These are phyloP conservation scores for Aureobasidium uvarum DNA, from an alignment of 2,329 filamentous ascomycete species.

Conservation along the genomic window DNA sequence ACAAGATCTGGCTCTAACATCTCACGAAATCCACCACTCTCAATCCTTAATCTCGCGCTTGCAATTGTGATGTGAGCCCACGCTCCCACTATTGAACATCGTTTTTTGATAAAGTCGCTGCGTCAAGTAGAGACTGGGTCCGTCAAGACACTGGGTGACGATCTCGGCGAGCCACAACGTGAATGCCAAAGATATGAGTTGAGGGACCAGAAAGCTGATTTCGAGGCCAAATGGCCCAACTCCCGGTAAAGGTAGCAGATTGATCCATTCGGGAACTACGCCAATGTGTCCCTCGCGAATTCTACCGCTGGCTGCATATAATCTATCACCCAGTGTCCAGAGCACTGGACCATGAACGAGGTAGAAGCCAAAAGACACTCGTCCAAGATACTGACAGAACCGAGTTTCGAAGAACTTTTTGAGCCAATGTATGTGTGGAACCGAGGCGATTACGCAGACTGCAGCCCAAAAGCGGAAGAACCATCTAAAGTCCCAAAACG, in stretches of 20 bases:
- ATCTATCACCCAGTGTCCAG: conserved; percentile 56
- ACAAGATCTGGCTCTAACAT: too few relatives aligned
- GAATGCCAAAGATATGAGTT: conserved; percentile 57
- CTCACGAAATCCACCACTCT: too few relatives aligned
- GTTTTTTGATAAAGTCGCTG: conserved; percentile 53
- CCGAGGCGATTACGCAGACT: conserved; percentile 53
- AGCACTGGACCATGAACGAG: conserved; percentile 61
- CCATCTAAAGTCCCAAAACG: conserved; percentile 24
- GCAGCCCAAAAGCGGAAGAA: conserved; percentile 64
- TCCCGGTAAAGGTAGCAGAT: conserved; percentile 54
- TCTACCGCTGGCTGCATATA: conserved; percentile 61
- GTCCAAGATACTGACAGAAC: conserved; percentile 59
- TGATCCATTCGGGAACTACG: conserved; percentile 54
- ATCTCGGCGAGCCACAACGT: conserved; percentile 57
- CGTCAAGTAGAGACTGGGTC: conserved; percentile 57
- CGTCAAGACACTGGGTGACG: conserved; percentile 55
- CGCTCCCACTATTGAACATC: not conserved
- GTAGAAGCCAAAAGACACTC: conserved; percentile 60
- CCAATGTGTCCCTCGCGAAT: conserved; percentile 47
- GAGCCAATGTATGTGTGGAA: conserved; percentile 55
- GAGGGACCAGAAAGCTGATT: conserved; percentile 56
- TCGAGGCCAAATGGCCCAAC: conserved; percentile 59
- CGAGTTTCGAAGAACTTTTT: conserved; percentile 55
- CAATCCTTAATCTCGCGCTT: not conserved
- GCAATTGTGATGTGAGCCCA: not conserved